Base-by-base conservation (phyloP, 2,329 filamentous ascomycete genomes). In the Colletotrichum musicola region DNA sequence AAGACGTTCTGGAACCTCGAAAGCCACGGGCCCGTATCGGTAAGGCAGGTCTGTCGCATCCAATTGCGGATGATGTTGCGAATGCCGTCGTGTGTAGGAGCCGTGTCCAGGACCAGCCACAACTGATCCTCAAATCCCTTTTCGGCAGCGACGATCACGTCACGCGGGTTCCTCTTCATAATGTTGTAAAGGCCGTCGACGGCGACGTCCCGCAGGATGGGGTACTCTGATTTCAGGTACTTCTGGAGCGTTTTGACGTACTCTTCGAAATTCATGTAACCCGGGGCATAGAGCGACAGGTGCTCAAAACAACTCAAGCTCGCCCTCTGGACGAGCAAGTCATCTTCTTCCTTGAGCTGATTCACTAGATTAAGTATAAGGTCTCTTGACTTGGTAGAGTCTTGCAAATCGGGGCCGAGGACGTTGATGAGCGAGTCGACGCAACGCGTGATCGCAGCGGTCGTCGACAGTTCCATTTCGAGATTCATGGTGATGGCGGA, bases 391-490 rank as follows among this genome's bases (percentile, higher is more conserved):
- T 97, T 98, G 4, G 89, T 90, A 72, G 96, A 90, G 75, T 98
- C 96, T 79, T 98, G 96, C 22, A 99, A 83, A 80, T 99, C 97
- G 0, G 96, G 96, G 0, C 96, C 96, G 12, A 99, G 86, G 10
- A 99, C 96, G 73, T 98, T 98, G 81, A 99, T 94, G 25, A 97
- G 86, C n/a, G 95, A 96, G 79, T 98, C 95, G 35, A 98, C 91
- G 73, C 94, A 97, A 73, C 94, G 90, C 38, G 93, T 92, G 70
- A 98, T 91, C 1, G 94, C 92, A 20, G 94, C 91, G 1, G 92
- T 89, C 0, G 95, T 95, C 6, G 93, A 91, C 25, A 95, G 85
- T 64, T 96, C 93, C 74, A 97, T 85, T 79, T 98, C 95, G 42
- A 97, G 87, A 76, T 97, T 98, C 75, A 96, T 98, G 0, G 93